phyloP scores from a whole-genome alignment of 768 basidiomycete genomes.

The Hypholoma sublateritium region DNA sequence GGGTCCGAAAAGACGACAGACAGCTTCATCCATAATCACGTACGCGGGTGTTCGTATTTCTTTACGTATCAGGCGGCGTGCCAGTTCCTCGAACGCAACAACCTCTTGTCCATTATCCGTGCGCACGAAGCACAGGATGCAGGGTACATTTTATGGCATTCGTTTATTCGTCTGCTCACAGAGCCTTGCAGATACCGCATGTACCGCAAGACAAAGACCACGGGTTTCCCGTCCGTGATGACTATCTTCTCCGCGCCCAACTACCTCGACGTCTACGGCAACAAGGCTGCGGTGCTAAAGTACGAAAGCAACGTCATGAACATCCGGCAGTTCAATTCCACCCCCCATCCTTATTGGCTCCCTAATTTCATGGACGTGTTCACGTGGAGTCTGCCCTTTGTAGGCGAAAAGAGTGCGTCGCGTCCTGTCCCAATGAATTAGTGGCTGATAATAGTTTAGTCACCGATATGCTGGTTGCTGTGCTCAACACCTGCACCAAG shows the following conservation, averaged over 20 bases:
- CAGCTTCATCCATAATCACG: conserved; percentile 93
- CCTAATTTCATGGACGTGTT: conserved; percentile 99
- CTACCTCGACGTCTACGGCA: conserved; percentile 98
- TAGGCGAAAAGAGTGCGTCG: conserved; percentile 91
- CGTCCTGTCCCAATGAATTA: background rate
- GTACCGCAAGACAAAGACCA: conserved; percentile 98
- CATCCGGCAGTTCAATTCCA: conserved; percentile 96
- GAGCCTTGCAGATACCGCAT: conserved; percentile 74
- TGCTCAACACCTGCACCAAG: conserved; percentile 93
- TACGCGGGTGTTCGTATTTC: conserved; percentile 96
- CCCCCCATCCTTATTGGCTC: conserved; percentile 95
- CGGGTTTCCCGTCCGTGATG: conserved; percentile 99
- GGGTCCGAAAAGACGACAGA: conserved; percentile 91
- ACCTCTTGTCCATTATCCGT: conserved; percentile 92
- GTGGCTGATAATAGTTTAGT: conserved; percentile 46
- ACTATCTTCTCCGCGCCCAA: conserved; percentile 99
- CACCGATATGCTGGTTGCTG: conserved; percentile 97
- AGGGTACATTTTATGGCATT: conserved; percentile 53
- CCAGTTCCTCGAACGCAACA: conserved; percentile 96
- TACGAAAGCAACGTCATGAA: conserved; percentile 99
- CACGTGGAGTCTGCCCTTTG: conserved; percentile 98
- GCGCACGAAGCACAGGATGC: conserved; percentile 99
- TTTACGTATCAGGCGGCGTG: conserved; percentile 92
- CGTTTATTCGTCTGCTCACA: conserved; percentile 5
- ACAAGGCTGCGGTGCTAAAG: conserved; percentile 98